phyloP scores from a whole-genome alignment of 148 eudicot species.

The Cornus controversa region DNA sequence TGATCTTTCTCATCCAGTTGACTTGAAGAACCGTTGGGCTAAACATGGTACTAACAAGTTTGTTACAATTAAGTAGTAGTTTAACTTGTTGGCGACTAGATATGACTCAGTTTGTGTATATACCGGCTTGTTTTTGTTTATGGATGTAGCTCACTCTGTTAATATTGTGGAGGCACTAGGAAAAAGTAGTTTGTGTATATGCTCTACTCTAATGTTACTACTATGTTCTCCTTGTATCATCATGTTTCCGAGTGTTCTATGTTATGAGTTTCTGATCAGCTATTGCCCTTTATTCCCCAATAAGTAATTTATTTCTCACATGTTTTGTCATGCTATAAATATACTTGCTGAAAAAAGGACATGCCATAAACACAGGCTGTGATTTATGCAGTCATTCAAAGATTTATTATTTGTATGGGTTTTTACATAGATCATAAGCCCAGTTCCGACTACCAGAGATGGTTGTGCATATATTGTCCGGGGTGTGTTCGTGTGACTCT shows the following conservation, averaged over 20 bases:
- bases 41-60: constrained; percentile 72
- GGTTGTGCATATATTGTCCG: too few species aligned
- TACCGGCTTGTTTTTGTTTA: background rate
- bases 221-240: background rate
- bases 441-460: too few species aligned
- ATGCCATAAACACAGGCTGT: too few species aligned
- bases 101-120: background rate
- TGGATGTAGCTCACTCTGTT: background rate
- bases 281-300: background rate
- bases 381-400: too few species aligned
- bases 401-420: too few species aligned
- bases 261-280: background rate
- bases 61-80: constrained; percentile 49
- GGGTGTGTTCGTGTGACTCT: too few species aligned
- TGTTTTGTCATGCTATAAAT: too few species aligned
- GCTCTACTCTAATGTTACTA: background rate
- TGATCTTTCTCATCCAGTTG: constrained; percentile 56
- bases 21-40: constrained; percentile 72
- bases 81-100: background rate
- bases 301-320: background rate
- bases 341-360: too few species aligned
- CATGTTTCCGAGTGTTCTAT: background rate
- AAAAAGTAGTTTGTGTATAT: background rate
- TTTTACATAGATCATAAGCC: too few species aligned
- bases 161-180: background rate